Conservation (phyloP, 179 eudicot genomes). For the Patellifolia procumbens region DNA sequence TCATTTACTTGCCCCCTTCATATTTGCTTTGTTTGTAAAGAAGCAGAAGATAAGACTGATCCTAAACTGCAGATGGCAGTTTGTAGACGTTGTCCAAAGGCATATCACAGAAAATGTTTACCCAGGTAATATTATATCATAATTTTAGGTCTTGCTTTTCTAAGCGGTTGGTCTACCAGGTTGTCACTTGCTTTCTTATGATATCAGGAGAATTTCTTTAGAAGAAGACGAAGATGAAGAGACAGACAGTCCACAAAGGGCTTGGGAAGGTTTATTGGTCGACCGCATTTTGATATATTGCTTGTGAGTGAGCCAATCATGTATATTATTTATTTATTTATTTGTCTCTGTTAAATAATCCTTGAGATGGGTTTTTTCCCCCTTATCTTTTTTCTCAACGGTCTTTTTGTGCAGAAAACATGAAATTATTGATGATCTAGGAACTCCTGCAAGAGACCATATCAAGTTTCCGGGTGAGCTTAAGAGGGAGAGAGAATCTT, state of each 20-base stretch:
- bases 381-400: slow-evolving; percentile 12
- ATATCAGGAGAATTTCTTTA: not conserved
- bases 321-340: not conserved
- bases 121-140: slow-evolving; percentile 49
- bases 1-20: slow-evolving; percentile 76
- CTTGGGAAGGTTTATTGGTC: slow-evolving; percentile 78
- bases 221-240: slow-evolving; percentile 27
- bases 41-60: slow-evolving; percentile 47
- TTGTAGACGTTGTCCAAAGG: slow-evolving; percentile 85
- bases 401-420: slow-evolving; percentile 53
- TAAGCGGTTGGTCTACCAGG: not conserved
- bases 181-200: slow-evolving; percentile 13
- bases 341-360: not conserved
- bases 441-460: slow-evolving; percentile 56
- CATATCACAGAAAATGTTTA: slow-evolving; percentile 77
- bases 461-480: slow-evolving; percentile 47
- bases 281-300: slow-evolving; percentile 84
- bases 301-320: slow-evolving; percentile 49
- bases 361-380: not conserved
- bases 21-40: slow-evolving; percentile 55
- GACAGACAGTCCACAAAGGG: slow-evolving; percentile 49
- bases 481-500: slow-evolving; percentile 33
- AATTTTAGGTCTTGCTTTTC: not conserved
- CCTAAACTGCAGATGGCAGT: slow-evolving; percentile 67
- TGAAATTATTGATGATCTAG: slow-evolving; percentile 50